These are phyloP conservation scores for Amanita brunnescens DNA, from an alignment of 768 basidiomycete genomes.

Conservation along the genomic window DNA sequence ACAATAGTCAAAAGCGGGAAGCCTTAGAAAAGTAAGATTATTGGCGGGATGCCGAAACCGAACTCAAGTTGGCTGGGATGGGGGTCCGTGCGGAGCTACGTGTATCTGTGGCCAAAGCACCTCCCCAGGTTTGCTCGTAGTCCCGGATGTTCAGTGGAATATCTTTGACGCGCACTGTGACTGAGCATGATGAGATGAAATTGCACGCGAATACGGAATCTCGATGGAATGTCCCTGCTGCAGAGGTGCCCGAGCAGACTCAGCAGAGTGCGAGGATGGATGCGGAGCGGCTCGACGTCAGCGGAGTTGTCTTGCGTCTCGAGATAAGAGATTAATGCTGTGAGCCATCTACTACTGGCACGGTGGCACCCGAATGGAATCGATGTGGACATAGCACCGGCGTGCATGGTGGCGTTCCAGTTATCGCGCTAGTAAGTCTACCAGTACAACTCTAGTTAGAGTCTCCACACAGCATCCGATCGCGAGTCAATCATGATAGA, in stretches of 20 bases:
- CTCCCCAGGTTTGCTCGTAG: conserved; percentile 83
- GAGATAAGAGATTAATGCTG: conserved; percentile 43
- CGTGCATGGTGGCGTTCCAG: too few species aligned
- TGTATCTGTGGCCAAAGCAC: conserved; percentile 31
- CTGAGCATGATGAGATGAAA: conserved; percentile 8
- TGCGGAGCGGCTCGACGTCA: conserved; percentile 35
- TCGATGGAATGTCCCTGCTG: conserved; percentile 50
- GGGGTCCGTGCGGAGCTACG: background rate
- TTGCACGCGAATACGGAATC: conserved; percentile 34
- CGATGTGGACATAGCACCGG: too few species aligned
- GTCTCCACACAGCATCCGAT: too few species aligned
- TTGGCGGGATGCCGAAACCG: background rate
- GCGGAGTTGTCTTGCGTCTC: background rate
- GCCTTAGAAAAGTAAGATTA: background rate
- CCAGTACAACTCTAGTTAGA: too few species aligned
- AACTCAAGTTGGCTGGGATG: background rate
- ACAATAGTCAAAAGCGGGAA: background rate
- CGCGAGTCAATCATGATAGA: too few species aligned
- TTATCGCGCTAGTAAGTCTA: too few species aligned
- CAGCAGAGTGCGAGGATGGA: conserved; percentile 57
- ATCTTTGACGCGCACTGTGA: conserved; percentile 49
- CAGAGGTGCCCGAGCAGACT: conserved; percentile 55
- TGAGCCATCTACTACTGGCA: conserved; percentile 70
- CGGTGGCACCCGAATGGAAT: conserved; percentile 61
- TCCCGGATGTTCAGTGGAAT: conserved; percentile 63